Evolutionary conservation across 2,329 filamentous ascomycete species (phyloP).

Genomic region (Xylariaceae sp.): DNA sequence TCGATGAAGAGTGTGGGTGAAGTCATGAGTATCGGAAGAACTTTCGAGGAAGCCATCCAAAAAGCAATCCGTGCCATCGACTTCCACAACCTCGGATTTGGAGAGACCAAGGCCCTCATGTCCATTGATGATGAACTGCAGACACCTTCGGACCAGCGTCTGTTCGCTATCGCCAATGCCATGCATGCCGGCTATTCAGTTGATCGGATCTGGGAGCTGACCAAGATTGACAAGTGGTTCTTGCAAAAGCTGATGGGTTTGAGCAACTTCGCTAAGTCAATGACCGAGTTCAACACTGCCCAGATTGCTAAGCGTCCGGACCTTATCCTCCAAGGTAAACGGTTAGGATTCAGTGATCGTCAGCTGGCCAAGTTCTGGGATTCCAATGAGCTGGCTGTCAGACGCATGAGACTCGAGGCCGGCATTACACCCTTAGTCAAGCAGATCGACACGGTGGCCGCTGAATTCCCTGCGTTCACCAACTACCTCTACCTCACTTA

Average conservation of each 20-base stretch:
- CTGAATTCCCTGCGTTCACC: slow-evolving; percentile 88
- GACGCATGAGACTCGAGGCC: slow-evolving; percentile 75
- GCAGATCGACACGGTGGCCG: slow-evolving; percentile 97
- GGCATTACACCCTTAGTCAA: slow-evolving; percentile 88
- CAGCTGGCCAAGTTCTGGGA: slow-evolving; percentile 92
- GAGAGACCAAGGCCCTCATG: slow-evolving; percentile 87
- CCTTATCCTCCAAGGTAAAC: slow-evolving; percentile 78
- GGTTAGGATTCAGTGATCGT: slow-evolving; percentile 88
- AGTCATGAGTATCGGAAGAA: slow-evolving; percentile 96
- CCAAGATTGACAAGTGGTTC: slow-evolving; percentile 99
- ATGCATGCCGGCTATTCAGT: slow-evolving; percentile 93
- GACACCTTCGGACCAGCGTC: slow-evolving; percentile 92
- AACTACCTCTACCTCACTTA: slow-evolving; percentile 98
- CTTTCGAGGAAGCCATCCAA: slow-evolving; percentile 96
- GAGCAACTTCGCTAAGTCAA: slow-evolving; percentile 78
- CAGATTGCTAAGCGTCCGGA: slow-evolving; percentile 60
- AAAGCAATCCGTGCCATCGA: slow-evolving; percentile 96
- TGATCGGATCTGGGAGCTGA: slow-evolving; percentile 97
- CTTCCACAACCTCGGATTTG: slow-evolving; percentile 91
- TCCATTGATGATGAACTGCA: slow-evolving; percentile 93
- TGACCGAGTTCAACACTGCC: slow-evolving; percentile 60
- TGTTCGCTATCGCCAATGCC: slow-evolving; percentile 96
- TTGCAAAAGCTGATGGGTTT: slow-evolving; percentile 84
- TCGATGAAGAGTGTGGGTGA: slow-evolving; percentile 99
- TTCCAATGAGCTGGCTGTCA: slow-evolving; percentile 87